Conservation (phyloP, 805 yeast species). For the Barnettozyma sucrosica region DNA sequence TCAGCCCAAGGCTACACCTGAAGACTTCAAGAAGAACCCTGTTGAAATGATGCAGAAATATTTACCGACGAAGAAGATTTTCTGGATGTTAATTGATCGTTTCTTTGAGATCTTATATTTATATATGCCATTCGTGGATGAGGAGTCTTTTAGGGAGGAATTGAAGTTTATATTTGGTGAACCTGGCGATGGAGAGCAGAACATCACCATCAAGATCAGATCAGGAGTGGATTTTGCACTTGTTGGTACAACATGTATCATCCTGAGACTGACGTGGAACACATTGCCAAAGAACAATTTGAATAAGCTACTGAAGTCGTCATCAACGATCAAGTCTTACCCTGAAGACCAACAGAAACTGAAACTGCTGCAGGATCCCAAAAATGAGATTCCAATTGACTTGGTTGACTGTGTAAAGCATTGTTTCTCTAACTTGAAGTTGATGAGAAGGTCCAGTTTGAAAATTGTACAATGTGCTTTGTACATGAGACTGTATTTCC, state of each 20-base stretch:
- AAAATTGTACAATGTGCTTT: constrained; percentile 55
- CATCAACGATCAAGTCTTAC: constrained; percentile 15
- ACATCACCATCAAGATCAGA: constrained; percentile 27
- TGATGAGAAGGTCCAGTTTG: constrained; percentile 40
- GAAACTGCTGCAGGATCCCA: constrained; percentile 31
- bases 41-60: constrained; percentile 33
- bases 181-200: constrained; percentile 26
- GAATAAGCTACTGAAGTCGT: constrained; percentile 12
- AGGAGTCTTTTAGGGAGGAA: constrained; percentile 40
- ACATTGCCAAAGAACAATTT: constrained; percentile 41
- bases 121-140: constrained; percentile 63
- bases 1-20: constrained; percentile 12
- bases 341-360: constrained; percentile 15
- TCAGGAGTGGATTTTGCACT: constrained; percentile 38
- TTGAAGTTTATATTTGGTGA: constrained; percentile 41
- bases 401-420: constrained; percentile 41
- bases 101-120: constrained; percentile 58
- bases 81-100: constrained; percentile 52
- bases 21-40: constrained; percentile 26
- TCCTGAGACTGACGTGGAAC: constrained; percentile 50
- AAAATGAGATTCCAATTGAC: constrained; percentile 36
- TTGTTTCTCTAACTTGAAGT: constrained; percentile 36
- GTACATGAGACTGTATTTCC: constrained; percentile 49
- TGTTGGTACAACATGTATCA: constrained; percentile 46
- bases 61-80: constrained; percentile 48